Conservation (phyloP, 148 eudicot genomes). For the Beta vulgaris region DNA sequence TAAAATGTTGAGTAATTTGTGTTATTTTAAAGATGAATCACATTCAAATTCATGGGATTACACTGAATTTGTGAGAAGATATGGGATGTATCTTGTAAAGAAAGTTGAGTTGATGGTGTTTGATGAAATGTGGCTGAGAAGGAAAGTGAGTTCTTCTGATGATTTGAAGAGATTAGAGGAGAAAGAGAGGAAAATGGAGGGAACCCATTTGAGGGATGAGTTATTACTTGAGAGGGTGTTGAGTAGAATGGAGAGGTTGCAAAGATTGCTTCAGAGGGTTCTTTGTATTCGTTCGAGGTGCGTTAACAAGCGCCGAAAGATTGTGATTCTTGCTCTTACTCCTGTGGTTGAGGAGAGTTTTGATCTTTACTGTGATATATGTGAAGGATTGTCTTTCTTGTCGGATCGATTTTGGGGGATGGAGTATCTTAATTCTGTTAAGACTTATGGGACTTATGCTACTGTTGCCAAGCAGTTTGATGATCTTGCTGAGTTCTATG, state of each 20-base stretch:
- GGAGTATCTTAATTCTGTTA: conserved; percentile 48
- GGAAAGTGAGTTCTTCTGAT: conserved; percentile 26
- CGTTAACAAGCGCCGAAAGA: conserved; percentile 33
- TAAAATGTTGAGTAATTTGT: conserved; percentile 45
- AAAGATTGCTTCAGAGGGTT: conserved; percentile 46
- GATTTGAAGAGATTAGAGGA: conserved; percentile 9
- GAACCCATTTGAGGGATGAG: conserved; percentile 38
- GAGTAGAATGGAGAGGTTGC: conserved; percentile 41
- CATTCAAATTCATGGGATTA: conserved; percentile 60
- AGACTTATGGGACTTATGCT: conserved; percentile 47
- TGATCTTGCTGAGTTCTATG: conserved; percentile 46
- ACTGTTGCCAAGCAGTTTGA: conserved; percentile 54
- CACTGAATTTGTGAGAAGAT: conserved; percentile 49
- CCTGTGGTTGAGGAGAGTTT: conserved; percentile 58
- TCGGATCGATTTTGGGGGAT: conserved; percentile 45
- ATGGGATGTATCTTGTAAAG: conserved; percentile 54
- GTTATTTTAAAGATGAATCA: conserved; percentile 49
- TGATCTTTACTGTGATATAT: conserved; percentile 47
- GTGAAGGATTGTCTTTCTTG: conserved; percentile 45
- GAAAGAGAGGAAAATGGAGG: conserved; percentile 19
- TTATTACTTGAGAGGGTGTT: conserved; percentile 41
- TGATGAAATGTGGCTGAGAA: conserved; percentile 22
- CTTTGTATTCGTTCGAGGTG: conserved; percentile 46
- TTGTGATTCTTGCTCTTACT: conserved; percentile 45
- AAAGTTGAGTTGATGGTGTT: conserved; percentile 28